Percentiles rank a stretch among this genome's conserved stretches.
phyloP scores from a whole-genome alignment of 139 green algal genomes.

The Zygnema cylindricum region DNA sequence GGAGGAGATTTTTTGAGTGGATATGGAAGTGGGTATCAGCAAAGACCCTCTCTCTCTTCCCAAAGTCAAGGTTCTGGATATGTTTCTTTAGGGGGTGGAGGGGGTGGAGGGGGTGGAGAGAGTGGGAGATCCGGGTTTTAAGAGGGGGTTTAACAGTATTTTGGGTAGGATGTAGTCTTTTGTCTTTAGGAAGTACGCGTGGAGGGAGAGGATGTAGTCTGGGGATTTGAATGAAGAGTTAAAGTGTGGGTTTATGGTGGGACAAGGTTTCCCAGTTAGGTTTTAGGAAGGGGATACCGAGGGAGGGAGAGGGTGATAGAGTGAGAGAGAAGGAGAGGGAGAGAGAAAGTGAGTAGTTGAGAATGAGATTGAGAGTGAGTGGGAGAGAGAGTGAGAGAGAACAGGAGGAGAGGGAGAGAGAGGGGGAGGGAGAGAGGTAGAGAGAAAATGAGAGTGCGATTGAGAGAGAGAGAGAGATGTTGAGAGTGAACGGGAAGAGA shows the following conservation, averaged over 20 bases:
- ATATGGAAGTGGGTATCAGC: background rate
- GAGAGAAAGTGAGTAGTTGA: too few species aligned
- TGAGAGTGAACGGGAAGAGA: background rate
- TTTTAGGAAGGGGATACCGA: background rate
- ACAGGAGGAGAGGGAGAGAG: background rate
- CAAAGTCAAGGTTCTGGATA: background rate
- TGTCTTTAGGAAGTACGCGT: too few species aligned
- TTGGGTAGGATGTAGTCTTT: too few species aligned
- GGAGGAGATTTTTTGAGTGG: background rate
- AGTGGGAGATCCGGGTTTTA: background rate
- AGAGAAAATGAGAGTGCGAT: background rate
- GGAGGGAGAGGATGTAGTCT: background rate
- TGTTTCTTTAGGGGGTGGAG: background rate
- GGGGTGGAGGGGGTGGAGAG: background rate
- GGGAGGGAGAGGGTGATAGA: background rate
- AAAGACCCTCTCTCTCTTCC: too few species aligned
- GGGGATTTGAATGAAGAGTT: background rate
- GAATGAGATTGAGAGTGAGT: too few species aligned
- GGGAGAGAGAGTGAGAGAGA: conserved; percentile 3
- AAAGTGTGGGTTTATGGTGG: background rate
- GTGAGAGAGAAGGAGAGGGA: background rate
- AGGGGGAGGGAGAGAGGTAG: background rate
- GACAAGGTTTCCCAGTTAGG: too few species aligned
- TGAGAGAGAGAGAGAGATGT: conserved; percentile 19
- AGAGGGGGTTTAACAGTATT: too few species aligned